Evolutionary conservation across 164 flowering plant genomes (phyloP).

Genomic region (Macadamia integrifolia): DNA sequence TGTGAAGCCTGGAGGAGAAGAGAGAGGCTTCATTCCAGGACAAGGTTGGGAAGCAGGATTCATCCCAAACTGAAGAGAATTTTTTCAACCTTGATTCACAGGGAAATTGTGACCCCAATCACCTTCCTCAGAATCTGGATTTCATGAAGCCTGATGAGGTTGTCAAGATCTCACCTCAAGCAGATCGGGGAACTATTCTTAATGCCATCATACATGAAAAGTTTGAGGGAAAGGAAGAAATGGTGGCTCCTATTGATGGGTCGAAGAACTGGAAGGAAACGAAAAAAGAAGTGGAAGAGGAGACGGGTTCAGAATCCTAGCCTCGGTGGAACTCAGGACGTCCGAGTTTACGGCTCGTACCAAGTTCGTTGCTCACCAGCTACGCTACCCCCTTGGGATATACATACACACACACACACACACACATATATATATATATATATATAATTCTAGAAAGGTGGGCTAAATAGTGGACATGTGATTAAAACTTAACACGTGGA

Average conservation of each 20-base stretch:
- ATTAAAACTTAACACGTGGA: no score
- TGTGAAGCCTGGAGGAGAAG: constrained; percentile 1
- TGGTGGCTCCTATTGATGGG: background rate
- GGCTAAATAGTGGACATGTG: no score
- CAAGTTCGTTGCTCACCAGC: no score
- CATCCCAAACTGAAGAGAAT: constrained; percentile 1
- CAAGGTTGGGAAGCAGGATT: constrained; percentile 3
- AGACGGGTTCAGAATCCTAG: background rate
- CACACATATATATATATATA: no score
- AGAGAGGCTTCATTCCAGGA: background rate
- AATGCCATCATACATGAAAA: constrained; percentile 3
- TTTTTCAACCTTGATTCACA: no score
- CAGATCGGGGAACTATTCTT: background rate
- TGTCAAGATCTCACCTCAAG: background rate
- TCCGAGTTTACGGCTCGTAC: no score
- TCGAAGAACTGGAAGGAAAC: background rate
- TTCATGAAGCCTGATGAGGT: background rate
- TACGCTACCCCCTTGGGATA: no score
- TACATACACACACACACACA: no score
- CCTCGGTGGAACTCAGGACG: background rate
- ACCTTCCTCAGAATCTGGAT: background rate
- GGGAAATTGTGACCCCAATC: background rate
- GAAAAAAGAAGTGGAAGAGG: background rate
- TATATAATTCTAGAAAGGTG: no score
- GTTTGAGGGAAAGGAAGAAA: background rate